Conservation (phyloP, 805 yeast genomes). For the Kurtzmaniella fragi region DNA sequence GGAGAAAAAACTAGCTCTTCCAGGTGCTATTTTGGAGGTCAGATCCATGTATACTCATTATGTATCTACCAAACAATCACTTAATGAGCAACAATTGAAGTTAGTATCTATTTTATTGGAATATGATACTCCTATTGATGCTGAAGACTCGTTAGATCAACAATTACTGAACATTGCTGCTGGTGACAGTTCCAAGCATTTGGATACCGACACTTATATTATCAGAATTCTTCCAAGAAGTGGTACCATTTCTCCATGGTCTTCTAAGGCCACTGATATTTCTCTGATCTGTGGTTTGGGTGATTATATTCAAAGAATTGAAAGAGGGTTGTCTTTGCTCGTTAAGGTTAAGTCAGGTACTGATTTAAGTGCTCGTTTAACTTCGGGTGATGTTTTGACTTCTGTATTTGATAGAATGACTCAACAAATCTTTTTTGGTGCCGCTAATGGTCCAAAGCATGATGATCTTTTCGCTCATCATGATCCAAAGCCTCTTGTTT, state of each 20-base stretch:
- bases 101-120: constrained; percentile 60
- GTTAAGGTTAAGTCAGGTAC: constrained; percentile 62
- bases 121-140: constrained; percentile 67
- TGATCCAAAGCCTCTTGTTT: constrained; percentile 75
- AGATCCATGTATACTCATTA: constrained; percentile 79
- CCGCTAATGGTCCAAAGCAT: constrained; percentile 57
- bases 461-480: constrained; percentile 75
- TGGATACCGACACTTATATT: constrained; percentile 36
- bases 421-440: constrained; percentile 50
- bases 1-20: constrained; percentile 60
- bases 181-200: constrained; percentile 24
- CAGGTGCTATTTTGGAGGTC: constrained; percentile 61
- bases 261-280: constrained; percentile 96
- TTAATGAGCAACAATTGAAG: constrained; percentile 37
- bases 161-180: constrained; percentile 26
- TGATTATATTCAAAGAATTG: constrained; percentile 71
- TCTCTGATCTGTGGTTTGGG: constrained; percentile 81
- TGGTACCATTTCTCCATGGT: constrained; percentile 99
- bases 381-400: constrained; percentile 50
- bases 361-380: constrained; percentile 50
- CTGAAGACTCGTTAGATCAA: constrained; percentile 39
- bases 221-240: constrained; percentile 83
- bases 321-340: constrained; percentile 80
- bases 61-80: constrained; percentile 47
- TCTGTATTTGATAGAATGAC: constrained; percentile 94